These are phyloP conservation scores for Lenwebbia sp. DNA, from an alignment of 345 rosid genomes.

Conservation along the genomic window DNA sequence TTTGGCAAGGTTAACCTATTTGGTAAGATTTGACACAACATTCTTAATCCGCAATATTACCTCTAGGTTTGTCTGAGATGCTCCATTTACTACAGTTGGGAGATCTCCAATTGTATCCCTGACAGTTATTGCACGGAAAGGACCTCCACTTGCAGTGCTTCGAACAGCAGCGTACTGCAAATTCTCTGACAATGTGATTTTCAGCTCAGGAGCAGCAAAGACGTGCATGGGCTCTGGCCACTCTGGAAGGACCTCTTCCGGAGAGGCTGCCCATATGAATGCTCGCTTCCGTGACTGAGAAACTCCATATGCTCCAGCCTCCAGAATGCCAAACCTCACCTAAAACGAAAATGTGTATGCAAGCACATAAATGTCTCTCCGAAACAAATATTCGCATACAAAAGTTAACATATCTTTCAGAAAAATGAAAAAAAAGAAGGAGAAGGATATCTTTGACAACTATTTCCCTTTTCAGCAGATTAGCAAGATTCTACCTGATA, in stretches of 20 bases:
- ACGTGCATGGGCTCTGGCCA: conserved; percentile 99
- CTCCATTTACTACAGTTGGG: conserved; percentile 65
- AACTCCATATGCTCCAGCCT: conserved; percentile 90
- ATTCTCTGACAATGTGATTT: conserved; percentile 35
- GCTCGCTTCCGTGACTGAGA: conserved; percentile 86
- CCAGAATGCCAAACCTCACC: conserved; percentile 94
- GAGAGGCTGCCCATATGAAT: conserved; percentile 92
- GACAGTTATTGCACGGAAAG: conserved; percentile 85
- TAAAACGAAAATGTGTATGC: conserved; percentile 1
- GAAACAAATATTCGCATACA: not conserved
- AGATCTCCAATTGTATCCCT: conserved; percentile 90
- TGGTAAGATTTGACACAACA: not conserved
- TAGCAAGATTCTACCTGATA: conserved; percentile 27
- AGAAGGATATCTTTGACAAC: not conserved
- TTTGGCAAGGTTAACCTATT: not conserved
- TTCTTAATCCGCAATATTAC: conserved; percentile 13
- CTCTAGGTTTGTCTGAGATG: conserved; percentile 33
- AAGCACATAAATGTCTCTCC: not conserved
- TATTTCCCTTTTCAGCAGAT: not conserved
- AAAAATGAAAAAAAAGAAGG: not conserved
- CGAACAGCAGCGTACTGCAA: conserved; percentile 56
- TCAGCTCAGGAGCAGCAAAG: conserved; percentile 53
- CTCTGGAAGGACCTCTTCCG: conserved; percentile 76
- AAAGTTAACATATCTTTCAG: not conserved
- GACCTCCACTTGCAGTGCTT: conserved; percentile 73